Conservation (phyloP, 352 stramenopile genomes). For the Globisporangium nodosum region DNA sequence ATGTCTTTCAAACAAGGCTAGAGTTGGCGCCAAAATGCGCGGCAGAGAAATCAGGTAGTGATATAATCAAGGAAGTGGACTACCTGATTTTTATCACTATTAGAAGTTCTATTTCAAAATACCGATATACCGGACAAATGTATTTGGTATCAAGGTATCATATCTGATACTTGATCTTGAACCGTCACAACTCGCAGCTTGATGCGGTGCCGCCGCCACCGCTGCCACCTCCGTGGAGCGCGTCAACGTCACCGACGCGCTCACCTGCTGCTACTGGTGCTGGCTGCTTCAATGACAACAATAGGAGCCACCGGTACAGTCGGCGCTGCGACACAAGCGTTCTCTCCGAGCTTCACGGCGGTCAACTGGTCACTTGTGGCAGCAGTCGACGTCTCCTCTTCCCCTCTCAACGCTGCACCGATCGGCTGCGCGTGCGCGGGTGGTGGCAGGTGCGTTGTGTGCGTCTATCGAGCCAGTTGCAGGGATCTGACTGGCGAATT, state of each 20-base stretch:
- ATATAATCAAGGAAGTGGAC: no score
- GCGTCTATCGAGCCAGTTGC: not conserved
- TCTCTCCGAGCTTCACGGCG: slow-evolving; percentile 19
- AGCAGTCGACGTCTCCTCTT: slow-evolving; percentile 16
- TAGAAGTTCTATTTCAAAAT: no score
- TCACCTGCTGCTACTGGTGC: not conserved
- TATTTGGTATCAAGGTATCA: no score
- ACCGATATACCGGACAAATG: no score
- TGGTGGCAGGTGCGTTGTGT: slow-evolving; percentile 13
- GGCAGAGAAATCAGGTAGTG: not conserved
- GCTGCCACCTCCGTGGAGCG: not conserved
- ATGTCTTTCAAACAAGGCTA: not conserved
- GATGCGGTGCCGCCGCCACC: no score
- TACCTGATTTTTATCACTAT: no score
- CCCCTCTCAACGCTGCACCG: slow-evolving; percentile 15
- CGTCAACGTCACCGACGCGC: not conserved
- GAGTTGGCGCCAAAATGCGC: not conserved
- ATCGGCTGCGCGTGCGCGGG: slow-evolving; percentile 34
- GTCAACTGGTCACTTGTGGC: slow-evolving; percentile 47
- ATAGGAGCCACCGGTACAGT: not conserved
- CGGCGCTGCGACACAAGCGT: not conserved
- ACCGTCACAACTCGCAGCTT: not conserved
- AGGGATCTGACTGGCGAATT: not conserved
- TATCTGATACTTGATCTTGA: not conserved
- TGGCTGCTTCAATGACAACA: not conserved